Conservation (phyloP, 495 filamentous ascomycete genomes). For the Xylaria scruposa region DNA sequence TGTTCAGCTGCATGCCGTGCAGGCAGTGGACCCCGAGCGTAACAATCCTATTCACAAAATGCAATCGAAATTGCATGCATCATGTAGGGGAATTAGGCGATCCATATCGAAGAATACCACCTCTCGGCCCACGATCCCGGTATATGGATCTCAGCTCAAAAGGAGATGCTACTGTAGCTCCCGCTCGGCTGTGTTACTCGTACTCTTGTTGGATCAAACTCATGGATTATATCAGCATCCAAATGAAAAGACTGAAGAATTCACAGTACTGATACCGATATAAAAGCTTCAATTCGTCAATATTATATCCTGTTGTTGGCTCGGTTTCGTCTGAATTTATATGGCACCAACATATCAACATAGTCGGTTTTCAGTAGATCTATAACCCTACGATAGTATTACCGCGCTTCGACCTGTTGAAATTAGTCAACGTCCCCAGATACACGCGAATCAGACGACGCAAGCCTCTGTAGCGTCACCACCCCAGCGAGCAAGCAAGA, state of each 20-base stretch:
- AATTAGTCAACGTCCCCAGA: neutral
- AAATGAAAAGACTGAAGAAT: neutral
- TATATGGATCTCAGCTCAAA: neutral
- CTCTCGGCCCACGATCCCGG: constrained; percentile 5
- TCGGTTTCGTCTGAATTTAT: neutral
- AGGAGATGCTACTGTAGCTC: neutral
- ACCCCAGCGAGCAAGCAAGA: neutral
- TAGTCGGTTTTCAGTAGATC: neutral
- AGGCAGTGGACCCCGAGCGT: neutral
- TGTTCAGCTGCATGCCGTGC: constrained; percentile 11
- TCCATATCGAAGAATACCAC: neutral
- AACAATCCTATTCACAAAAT: constrained; percentile 9
- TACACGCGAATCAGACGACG: neutral
- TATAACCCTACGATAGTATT: neutral
- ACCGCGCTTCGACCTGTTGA: neutral
- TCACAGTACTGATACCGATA: neutral
- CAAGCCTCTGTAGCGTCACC: neutral
- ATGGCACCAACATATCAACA: neutral
- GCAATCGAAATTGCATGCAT: constrained; percentile 4
- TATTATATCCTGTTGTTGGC: neutral
- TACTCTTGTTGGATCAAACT: neutral
- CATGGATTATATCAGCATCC: neutral
- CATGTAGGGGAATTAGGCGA: neutral
- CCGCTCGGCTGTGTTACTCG: neutral
- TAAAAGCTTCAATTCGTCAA: neutral